phyloP scores from a whole-genome alignment of 2,329 filamentous ascomycete genomes.

The Huntiella abstrusa region DNA sequence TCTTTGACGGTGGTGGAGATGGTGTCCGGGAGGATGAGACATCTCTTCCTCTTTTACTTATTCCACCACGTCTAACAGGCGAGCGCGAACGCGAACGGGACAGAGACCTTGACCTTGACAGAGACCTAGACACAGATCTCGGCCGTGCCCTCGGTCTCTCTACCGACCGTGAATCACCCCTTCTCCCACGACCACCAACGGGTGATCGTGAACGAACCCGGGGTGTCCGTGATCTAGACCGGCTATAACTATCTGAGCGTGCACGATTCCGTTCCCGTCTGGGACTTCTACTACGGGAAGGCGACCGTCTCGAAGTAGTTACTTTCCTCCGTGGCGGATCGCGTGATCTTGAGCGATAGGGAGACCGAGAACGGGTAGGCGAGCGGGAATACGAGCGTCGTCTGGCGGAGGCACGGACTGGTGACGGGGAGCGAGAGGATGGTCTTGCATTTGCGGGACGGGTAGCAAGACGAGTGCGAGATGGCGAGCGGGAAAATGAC shows the following conservation, averaged over 20 bases:
- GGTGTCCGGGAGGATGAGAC: constrained; percentile 11
- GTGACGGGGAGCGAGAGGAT: constrained; percentile 12
- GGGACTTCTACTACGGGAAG: constrained; percentile 2
- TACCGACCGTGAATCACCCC: background rate
- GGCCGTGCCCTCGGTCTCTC: no score
- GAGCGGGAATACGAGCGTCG: constrained; percentile 15
- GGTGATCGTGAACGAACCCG: no score
- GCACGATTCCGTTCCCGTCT: constrained; percentile 11
- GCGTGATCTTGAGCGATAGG: constrained; percentile 13
- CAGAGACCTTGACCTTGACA: constrained; percentile 12
- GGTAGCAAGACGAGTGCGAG: constrained; percentile 11
- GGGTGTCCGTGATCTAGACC: constrained; percentile 4
- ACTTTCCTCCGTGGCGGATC: background rate
- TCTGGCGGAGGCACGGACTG: constrained; percentile 16
- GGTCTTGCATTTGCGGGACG: constrained; percentile 3
- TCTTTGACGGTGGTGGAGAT: constrained; percentile 11
- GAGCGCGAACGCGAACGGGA: constrained; percentile 1
- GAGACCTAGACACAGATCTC: background rate
- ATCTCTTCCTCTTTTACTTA: constrained; percentile 8
- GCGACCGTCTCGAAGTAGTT: background rate
- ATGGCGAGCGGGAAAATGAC: constrained; percentile 18
- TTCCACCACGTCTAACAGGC: constrained; percentile 1
- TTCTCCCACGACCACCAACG: background rate
- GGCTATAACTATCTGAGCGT: constrained; percentile 7
- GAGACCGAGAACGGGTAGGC: constrained; percentile 16